These are phyloP conservation scores for Xylaria sp. DNA, from an alignment of 2,329 filamentous ascomycete species.

Conservation along the genomic window DNA sequence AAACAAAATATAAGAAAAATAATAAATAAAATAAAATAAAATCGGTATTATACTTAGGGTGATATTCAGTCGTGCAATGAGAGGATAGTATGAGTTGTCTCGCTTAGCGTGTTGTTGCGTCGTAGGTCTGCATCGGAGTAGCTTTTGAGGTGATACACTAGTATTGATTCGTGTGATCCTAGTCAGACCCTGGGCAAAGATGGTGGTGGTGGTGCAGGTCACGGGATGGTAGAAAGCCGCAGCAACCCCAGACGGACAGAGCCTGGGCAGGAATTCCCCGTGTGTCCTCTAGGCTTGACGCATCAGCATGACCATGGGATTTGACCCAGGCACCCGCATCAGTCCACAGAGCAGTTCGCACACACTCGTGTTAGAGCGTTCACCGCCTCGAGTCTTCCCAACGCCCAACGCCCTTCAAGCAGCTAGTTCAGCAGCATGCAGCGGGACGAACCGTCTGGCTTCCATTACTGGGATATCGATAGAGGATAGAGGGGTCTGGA, in stretches of 20 bases:
- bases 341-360: background rate
- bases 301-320: constrained; percentile 2
- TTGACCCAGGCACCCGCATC: background rate
- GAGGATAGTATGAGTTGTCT: background rate
- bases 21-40: background rate
- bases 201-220: constrained; percentile 21
- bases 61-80: background rate
- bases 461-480: background rate
- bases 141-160: background rate
- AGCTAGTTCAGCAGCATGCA: constrained; percentile 5
- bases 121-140: background rate
- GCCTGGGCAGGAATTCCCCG: background rate
- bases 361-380: background rate
- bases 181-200: background rate
- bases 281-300: constrained; percentile 8
- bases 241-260: background rate
- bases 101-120: background rate
- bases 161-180: background rate
- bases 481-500: background rate
- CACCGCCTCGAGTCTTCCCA: constrained; percentile 20
- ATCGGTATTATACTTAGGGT: background rate
- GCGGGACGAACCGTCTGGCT: constrained; percentile 12
- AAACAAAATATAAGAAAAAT: background rate
- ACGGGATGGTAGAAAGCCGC: constrained; percentile 22
- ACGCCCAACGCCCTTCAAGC: background rate